Conservation (phyloP, 306 rosid genomes). For the Echinosophora koreensis region DNA sequence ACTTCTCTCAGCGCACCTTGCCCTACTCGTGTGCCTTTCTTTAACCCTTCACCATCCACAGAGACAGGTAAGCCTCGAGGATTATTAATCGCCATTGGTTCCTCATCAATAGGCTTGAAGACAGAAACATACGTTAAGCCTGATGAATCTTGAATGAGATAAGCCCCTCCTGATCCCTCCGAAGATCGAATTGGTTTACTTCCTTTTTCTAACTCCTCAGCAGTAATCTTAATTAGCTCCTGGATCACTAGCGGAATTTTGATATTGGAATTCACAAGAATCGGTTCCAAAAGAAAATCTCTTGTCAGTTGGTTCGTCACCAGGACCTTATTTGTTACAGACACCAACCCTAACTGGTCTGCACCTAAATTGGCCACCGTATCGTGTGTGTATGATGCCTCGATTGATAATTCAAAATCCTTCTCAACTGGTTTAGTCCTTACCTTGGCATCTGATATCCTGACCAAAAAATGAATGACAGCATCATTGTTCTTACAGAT, state of each 20-base stretch:
- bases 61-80: conserved; percentile 67
- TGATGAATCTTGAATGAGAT: conserved; percentile 75
- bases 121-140: conserved; percentile 68
- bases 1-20: conserved; percentile 73
- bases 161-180: conserved; percentile 86
- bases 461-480: conserved; percentile 67
- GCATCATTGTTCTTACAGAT: conserved; percentile 62
- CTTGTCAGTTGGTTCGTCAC: conserved; percentile 44
- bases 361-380: conserved; percentile 34
- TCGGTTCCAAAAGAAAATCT: conserved; percentile 69
- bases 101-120: conserved; percentile 83
- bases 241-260: conserved; percentile 54
- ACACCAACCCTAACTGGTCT: conserved; percentile 43
- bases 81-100: conserved; percentile 76
- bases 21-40: conserved; percentile 70
- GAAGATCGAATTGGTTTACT: conserved; percentile 69
- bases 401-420: conserved; percentile 72
- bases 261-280: conserved; percentile 51
- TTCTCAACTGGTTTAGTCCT: conserved; percentile 67
- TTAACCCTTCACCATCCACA: conserved; percentile 67
- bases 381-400: conserved; percentile 48
- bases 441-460: conserved; percentile 67
- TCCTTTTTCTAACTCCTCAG: conserved; percentile 67
- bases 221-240: conserved; percentile 62
- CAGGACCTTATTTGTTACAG: conserved; percentile 44